A percentile compares a stretch with the other conserved stretches of the same genome.
Evolutionary conservation across 805 yeast genomes (phyloP).

Genomic region (Candida nitratophila): DNA sequence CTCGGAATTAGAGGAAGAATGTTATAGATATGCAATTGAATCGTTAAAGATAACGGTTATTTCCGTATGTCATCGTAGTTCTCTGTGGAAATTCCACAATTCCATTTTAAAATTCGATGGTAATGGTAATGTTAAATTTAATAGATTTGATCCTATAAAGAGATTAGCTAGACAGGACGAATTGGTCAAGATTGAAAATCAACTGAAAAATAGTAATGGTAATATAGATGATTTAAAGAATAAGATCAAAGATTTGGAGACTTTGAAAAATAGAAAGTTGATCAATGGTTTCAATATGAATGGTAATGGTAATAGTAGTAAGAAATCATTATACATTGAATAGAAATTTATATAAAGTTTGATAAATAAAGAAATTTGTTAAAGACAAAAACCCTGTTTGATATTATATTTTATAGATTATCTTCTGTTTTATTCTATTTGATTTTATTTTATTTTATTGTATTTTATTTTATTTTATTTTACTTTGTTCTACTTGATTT

Average conservation of each 20-base stretch:
- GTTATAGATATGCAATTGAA: slow-evolving; percentile 75
- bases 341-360: too few species aligned
- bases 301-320: background rate
- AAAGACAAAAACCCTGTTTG: too few species aligned
- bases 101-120: slow-evolving; percentile 80
- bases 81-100: slow-evolving; percentile 88
- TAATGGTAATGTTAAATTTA: slow-evolving; percentile 41
- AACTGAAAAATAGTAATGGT: slow-evolving; percentile 54
- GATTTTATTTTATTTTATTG: too few species aligned
- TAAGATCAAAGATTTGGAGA: slow-evolving; percentile 54
- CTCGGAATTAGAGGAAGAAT: slow-evolving; percentile 81
- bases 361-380: too few species aligned
- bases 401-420: too few species aligned
- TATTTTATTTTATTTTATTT: too few species aligned
- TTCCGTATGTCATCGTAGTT: slow-evolving; percentile 89
- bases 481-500: too few species aligned
- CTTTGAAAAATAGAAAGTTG: slow-evolving; percentile 7
- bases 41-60: slow-evolving; percentile 70
- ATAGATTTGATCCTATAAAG: slow-evolving; percentile 62
- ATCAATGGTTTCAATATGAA: background rate
- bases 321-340: background rate
- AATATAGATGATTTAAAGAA: slow-evolving; percentile 44
- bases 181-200: slow-evolving; percentile 59
- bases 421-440: too few species aligned
- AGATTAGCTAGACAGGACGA: slow-evolving; percentile 75